Conservation (phyloP, 2,329 filamentous ascomycete genomes). For the Apiospora hydei region DNA sequence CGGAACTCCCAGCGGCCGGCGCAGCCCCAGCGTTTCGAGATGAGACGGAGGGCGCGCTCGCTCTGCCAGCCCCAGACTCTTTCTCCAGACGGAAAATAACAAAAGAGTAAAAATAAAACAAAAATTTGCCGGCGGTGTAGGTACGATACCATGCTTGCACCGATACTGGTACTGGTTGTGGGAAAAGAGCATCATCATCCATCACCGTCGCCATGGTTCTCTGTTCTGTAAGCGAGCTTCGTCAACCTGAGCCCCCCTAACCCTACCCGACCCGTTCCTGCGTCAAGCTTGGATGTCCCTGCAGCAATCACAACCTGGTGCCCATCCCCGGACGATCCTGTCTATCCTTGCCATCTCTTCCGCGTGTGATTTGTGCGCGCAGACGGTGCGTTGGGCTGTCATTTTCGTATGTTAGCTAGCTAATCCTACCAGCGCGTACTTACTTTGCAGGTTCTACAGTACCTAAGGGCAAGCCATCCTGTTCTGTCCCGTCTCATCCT, state of each 20-base stretch:
- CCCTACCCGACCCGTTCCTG: slow-evolving; percentile 11
- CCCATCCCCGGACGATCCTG: slow-evolving; percentile 18
- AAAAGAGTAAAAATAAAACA: background rate
- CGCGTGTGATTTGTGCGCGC: slow-evolving; percentile 1
- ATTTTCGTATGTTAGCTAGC: background rate
- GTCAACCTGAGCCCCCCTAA: background rate
- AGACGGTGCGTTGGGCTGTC: background rate
- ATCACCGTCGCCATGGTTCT: background rate
- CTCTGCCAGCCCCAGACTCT: background rate
- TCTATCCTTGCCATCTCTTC: background rate
- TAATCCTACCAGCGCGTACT: too few relatives aligned
- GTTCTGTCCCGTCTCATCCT: background rate
- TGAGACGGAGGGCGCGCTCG: background rate
- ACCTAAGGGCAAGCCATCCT: background rate
- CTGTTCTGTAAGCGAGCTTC: slow-evolving; percentile 1
- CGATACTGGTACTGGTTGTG: background rate
- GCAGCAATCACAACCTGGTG: slow-evolving; percentile 1
- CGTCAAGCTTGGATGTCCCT: slow-evolving; percentile 9
- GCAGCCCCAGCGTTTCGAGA: slow-evolving; percentile 19
- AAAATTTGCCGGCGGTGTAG: background rate
- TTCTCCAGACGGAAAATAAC: background rate
- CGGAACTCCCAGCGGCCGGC: slow-evolving; percentile 6
- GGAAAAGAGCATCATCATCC: background rate
- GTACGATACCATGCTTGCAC: background rate
- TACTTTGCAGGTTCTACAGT: background rate